phyloP scores from a whole-genome alignment of 2,329 filamentous ascomycete genomes.

The Ceratocystiopsis brevicomis region DNA sequence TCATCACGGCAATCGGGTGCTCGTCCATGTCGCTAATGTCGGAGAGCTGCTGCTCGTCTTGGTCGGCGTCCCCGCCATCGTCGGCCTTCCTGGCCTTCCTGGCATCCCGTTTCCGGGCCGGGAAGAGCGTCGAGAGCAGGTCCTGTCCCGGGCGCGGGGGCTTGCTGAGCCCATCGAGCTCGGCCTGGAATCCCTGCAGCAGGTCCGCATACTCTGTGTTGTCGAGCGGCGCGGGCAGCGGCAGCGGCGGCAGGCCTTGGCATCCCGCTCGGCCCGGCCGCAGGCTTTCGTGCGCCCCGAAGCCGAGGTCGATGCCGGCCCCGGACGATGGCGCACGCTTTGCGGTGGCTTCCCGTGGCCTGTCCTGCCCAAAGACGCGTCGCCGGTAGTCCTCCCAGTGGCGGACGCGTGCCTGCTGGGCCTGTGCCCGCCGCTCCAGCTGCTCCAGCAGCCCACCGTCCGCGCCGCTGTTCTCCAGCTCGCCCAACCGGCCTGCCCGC shows the following conservation, averaged over 20 bases:
- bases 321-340: conserved; percentile 9
- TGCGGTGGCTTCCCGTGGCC: conserved; percentile 9
- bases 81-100: not conserved
- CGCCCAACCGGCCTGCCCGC: conserved; percentile 35
- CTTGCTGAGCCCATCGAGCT: conserved; percentile 2
- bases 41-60: conserved; percentile 21
- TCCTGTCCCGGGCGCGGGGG: not conserved
- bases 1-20: conserved; percentile 12
- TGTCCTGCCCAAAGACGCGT: conserved; percentile 20
- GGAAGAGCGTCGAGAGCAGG: not conserved
- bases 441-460: conserved; percentile 44
- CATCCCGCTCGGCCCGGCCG: conserved; percentile 19
- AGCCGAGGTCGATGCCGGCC: conserved; percentile 31
- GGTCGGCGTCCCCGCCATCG: not conserved
- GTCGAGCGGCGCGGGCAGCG: not conserved
- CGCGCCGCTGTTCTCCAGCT: conserved; percentile 29
- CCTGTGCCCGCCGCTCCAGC: conserved; percentile 46
- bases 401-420: conserved; percentile 48
- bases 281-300: conserved; percentile 31
- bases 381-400: conserved; percentile 55
- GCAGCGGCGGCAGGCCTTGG: conserved; percentile 9
- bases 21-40: conserved; percentile 37
- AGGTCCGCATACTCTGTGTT: conserved; percentile 24
- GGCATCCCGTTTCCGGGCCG: not conserved
- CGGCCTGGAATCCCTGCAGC: conserved; percentile 22